Base-by-base conservation (phyloP, 2,329 filamentous ascomycete genomes). In the Trichoderma atrobrunneum region DNA sequence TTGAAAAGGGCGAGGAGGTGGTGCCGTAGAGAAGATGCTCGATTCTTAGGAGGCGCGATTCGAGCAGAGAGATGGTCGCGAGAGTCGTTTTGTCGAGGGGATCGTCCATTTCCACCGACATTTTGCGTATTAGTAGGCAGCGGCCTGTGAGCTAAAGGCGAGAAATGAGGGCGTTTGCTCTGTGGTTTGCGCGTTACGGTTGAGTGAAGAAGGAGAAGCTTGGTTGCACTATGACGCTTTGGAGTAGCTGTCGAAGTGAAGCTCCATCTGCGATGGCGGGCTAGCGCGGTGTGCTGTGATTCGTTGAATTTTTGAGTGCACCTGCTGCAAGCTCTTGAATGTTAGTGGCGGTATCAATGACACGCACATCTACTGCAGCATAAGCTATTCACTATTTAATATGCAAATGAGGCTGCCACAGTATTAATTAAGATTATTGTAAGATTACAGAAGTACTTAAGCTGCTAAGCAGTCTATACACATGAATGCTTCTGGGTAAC, bases 21-120 rank as follows among this genome's bases (percentile, higher is more conserved):
- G 84, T 80, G 30, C 88, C 88, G 76, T 87, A 85, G 59, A 91
- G 83, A 3, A 90, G 79, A 75, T 90, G 87, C 76, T 91, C 89
- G 72, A 90, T 82, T 60, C 88, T 87, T 18, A 85, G 80, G 12
- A 91, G 84, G n/a, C 89, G 88, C 65, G 85, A 82, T 77, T 90
- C 88, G 43, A 91, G 84, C 30, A 90, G 82, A 56, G 83, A 84
- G 73, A 90, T 84, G 1, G 88, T 90, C 39, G 85, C 82, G 10
- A 89, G 80, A 1, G 87, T 85, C 5, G 87, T 88, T 69, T 85
- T 82, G 77, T 89, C 87, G 28, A 88, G 79, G 8, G 81, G 79
- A 73, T 76, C 78, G 54, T 80, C 77, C 80, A 82, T 82, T 71
- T 59, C 34, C 7, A 72, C 12, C 28, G 43, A n/a, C 65, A 60